Conservation (phyloP, 805 yeast species). For the Dipodascus geniculatus region DNA sequence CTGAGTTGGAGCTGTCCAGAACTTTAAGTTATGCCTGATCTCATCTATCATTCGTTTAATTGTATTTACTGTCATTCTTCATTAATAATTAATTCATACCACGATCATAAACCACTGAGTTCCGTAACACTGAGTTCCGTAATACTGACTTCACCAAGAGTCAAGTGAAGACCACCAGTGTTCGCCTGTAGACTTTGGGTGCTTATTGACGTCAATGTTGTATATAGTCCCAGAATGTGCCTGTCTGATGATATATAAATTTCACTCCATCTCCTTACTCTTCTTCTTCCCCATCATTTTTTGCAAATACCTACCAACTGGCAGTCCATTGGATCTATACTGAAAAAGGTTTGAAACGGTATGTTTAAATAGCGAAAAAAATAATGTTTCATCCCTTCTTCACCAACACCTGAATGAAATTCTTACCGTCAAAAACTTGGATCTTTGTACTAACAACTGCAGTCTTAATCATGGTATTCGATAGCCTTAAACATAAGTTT, state of each 20-base stretch:
- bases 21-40: neutral
- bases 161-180: too few relatives aligned
- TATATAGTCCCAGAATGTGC: neutral
- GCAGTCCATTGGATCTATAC: too few relatives aligned
- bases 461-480: neutral
- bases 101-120: too few relatives aligned
- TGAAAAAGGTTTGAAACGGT: neutral
- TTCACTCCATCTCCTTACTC: neutral
- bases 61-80: too few relatives aligned
- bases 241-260: neutral
- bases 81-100: too few relatives aligned
- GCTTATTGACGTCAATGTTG: neutral
- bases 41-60: too few relatives aligned
- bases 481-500: neutral
- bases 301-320: too few relatives aligned
- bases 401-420: neutral
- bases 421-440: neutral
- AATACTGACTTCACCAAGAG: too few relatives aligned
- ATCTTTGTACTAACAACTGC: neutral
- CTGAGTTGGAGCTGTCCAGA: neutral
- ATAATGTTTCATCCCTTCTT: too few relatives aligned
- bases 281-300: neutral
- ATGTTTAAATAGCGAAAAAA: neutral
- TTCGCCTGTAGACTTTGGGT: neutral
- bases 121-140: too few relatives aligned